phyloP scores from a whole-genome alignment of 495 filamentous ascomycete species.

The Penicillium robsamsonii region DNA sequence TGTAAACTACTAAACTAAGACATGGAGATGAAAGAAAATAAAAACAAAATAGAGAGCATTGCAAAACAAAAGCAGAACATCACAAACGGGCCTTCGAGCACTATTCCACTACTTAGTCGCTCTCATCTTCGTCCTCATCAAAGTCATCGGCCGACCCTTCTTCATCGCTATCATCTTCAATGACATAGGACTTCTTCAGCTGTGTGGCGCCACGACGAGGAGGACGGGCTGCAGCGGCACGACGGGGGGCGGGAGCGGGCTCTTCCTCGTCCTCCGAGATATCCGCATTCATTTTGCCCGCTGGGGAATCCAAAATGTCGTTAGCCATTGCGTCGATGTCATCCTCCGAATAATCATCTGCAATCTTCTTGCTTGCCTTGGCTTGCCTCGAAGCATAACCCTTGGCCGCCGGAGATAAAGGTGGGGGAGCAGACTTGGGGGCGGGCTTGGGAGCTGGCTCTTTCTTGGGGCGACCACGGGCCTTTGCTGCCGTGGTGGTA shows the following conservation, averaged over 20 bases:
- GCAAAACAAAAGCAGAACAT: slow-evolving; percentile 13
- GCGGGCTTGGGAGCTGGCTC: slow-evolving; percentile 40
- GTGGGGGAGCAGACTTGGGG: slow-evolving; percentile 43
- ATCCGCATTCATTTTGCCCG: slow-evolving; percentile 35
- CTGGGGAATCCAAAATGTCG: slow-evolving; percentile 54
- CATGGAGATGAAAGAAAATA: slow-evolving; percentile 12
- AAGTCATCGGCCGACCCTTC: slow-evolving; percentile 43
- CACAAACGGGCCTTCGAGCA: neutral
- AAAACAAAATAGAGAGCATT: slow-evolving; percentile 11
- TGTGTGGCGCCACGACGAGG: slow-evolving; percentile 52
- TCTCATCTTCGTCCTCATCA: slow-evolving; percentile 32
- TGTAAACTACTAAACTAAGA: slow-evolving; percentile 14
- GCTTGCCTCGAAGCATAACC: slow-evolving; percentile 74
- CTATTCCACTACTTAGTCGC: slow-evolving; percentile 28
- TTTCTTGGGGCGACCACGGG: slow-evolving; percentile 43
- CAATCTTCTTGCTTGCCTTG: slow-evolving; percentile 48
- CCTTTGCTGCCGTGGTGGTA: slow-evolving; percentile 31
- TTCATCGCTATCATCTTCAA: slow-evolving; percentile 53
- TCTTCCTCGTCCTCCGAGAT: slow-evolving; percentile 32
- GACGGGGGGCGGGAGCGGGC: slow-evolving; percentile 35
- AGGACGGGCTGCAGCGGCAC: slow-evolving; percentile 45
- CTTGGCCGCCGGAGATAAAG: slow-evolving; percentile 75
- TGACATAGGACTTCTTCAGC: slow-evolving; percentile 54
- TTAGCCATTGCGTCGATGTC: slow-evolving; percentile 56
- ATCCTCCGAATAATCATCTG: slow-evolving; percentile 45